Evolutionary conservation across 768 basidiomycete species (phyloP).

Genomic region (Rhizopogon rudus): DNA sequence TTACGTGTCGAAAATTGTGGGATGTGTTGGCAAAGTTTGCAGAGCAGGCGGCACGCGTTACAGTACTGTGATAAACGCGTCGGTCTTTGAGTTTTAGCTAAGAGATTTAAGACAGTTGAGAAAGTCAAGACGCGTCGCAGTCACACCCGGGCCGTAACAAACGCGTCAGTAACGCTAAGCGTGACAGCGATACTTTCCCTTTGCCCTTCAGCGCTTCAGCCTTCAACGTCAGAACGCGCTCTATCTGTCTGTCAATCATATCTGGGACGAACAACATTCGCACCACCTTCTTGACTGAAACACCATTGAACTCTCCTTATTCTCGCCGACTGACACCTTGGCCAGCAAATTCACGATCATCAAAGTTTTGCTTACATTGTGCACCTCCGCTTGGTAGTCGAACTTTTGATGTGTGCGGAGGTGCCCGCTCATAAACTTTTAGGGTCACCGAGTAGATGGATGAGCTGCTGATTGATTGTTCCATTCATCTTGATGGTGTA

Average conservation of each 20-base stretch:
- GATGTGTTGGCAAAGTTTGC: not conserved
- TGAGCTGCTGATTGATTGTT: slow-evolving; percentile 23
- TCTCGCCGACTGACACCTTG: not conserved
- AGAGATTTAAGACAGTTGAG: no score
- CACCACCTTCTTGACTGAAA: no score
- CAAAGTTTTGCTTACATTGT: not conserved
- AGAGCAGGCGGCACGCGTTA: no score
- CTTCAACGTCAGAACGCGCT: not conserved
- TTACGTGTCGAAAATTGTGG: not conserved
- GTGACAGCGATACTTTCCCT: not conserved
- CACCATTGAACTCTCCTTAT: not conserved
- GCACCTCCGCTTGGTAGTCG: not conserved
- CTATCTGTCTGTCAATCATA: not conserved
- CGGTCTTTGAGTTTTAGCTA: no score
- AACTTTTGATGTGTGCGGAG: not conserved
- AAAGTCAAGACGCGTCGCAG: no score
- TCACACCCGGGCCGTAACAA: no score
- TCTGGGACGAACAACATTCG: no score
- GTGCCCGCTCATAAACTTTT: not conserved
- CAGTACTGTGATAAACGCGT: no score
- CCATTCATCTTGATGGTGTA: slow-evolving; percentile 26
- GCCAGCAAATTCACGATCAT: not conserved
- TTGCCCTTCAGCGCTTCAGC: not conserved
- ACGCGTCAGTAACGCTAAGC: not conserved
- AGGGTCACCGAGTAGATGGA: slow-evolving; percentile 5